Percentiles rank a stretch among this genome's conserved stretches.
Conservation (phyloP, 2,329 filamentous ascomycete species). For the Pezicula rhizophila region DNA sequence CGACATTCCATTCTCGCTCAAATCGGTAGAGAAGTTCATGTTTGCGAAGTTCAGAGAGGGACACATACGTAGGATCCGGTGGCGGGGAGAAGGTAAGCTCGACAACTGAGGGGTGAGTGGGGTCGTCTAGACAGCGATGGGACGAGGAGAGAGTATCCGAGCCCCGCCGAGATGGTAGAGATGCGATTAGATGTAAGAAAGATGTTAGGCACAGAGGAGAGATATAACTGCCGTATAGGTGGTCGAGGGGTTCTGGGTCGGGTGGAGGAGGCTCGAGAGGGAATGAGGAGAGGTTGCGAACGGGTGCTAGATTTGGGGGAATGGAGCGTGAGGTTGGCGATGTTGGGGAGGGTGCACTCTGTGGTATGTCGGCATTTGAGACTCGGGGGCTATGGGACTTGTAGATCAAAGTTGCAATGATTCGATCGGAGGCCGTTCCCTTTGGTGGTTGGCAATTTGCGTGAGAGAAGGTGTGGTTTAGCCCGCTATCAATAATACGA, state of each 20-base stretch:
- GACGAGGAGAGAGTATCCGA: conserved; percentile 50
- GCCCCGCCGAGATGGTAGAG: conserved; percentile 49
- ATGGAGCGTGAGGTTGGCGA: conserved; percentile 13
- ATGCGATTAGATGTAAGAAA: conserved; percentile 60
- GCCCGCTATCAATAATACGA: conserved; percentile 54
- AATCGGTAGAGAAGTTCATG: conserved; percentile 79
- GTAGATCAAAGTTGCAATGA: conserved; percentile 61
- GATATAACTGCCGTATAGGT: conserved; percentile 60
- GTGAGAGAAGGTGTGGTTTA: conserved; percentile 57
- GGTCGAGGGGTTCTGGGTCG: conserved; percentile 54
- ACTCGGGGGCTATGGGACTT: conserved; percentile 35
- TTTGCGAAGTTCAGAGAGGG: conserved; percentile 65
- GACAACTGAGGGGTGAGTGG: conserved; percentile 55
- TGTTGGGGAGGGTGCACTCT: conserved; percentile 29
- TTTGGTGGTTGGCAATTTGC: conserved; percentile 52
- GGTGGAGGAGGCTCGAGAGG: conserved; percentile 50
- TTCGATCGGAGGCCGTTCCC: conserved; percentile 42
- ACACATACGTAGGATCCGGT: conserved; percentile 55
- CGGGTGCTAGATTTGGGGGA: conserved; percentile 45
- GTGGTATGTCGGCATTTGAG: conserved; percentile 30
- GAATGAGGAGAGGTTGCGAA: conserved; percentile 50
- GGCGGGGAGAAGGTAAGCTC: conserved; percentile 59
- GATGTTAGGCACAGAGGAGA: conserved; percentile 60
- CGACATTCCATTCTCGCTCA: conserved; percentile 83
- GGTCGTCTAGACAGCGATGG: conserved; percentile 59